Percentiles rank a stretch among this genome's conserved stretches.
phyloP scores from a whole-genome alignment of 257 asterid species.

The Solanum piurae region DNA sequence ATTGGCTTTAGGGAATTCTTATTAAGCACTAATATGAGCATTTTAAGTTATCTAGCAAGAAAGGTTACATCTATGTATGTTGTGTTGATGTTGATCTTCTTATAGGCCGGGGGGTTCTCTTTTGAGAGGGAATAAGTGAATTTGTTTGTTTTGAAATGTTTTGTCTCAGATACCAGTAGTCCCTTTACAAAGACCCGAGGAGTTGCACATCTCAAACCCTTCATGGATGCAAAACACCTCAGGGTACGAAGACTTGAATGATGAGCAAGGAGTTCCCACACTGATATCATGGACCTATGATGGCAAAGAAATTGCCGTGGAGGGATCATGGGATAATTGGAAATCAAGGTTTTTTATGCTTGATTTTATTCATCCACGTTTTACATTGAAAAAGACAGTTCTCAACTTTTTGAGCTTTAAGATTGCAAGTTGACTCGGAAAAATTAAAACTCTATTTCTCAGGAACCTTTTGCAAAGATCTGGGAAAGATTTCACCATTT shows the following conservation, averaged over 20 bases:
- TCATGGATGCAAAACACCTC: constrained; percentile 84
- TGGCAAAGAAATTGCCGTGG: constrained; percentile 80
- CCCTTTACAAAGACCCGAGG: constrained; percentile 91
- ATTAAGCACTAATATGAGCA: not conserved
- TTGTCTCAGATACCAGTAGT: constrained; percentile 71
- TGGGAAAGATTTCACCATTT: constrained; percentile 94
- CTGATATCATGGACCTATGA: constrained; percentile 88
- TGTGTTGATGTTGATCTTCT: not conserved
- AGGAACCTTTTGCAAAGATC: constrained; percentile 87
- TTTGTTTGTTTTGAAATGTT: not conserved
- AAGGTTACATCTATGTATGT: not conserved
- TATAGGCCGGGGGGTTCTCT: not conserved
- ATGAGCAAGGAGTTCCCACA: constrained; percentile 82
- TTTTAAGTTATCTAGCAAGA: not conserved
- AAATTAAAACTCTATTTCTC: constrained; percentile 4
- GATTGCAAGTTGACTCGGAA: constrained; percentile 10
- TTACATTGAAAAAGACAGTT: not conserved
- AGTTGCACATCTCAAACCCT: constrained; percentile 64
- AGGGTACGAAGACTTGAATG: constrained; percentile 44
- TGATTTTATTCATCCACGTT: not conserved
- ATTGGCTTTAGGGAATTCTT: not conserved
- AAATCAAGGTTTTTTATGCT: constrained; percentile 49
- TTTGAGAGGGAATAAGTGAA: not conserved
- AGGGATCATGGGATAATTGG: constrained; percentile 99
- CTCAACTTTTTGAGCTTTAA: not conserved